These are phyloP conservation scores for Stachybotrys chartarum DNA, from an alignment of 2,329 filamentous ascomycete genomes.

Conservation along the genomic window DNA sequence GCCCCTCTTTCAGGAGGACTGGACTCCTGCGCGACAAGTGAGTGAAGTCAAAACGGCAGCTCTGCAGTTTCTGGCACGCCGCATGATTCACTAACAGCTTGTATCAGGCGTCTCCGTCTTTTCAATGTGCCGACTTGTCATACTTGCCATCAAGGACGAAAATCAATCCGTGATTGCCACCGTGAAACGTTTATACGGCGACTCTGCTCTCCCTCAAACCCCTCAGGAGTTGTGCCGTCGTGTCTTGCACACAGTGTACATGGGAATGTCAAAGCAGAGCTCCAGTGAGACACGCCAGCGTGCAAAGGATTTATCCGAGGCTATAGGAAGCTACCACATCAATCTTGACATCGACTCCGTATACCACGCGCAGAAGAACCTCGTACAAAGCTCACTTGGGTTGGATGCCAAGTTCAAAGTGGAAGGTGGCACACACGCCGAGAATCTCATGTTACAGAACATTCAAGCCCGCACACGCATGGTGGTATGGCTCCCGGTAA, in stretches of 20 bases:
- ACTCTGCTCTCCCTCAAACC: conserved; percentile 35
- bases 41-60: conserved; percentile 16
- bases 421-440: conserved; percentile 46
- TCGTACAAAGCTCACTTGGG: neutral
- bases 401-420: conserved; percentile 13
- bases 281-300: conserved; percentile 59
- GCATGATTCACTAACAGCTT: neutral
- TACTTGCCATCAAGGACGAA: conserved; percentile 37
- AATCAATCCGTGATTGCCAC: conserved; percentile 11
- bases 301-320: conserved; percentile 51
- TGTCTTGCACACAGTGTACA: conserved; percentile 27
- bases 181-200: conserved; percentile 15
- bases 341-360: conserved; percentile 37
- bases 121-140: conserved; percentile 50
- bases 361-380: neutral
- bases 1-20: conserved; percentile 12
- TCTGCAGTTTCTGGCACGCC: conserved; percentile 32
- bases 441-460: conserved; percentile 43
- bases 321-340: conserved; percentile 62
- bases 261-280: conserved; percentile 64
- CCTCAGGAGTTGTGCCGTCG: conserved; percentile 48
- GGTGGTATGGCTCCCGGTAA: too few relatives aligned
- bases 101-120: conserved; percentile 20
- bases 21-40: conserved; percentile 11
- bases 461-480: conserved; percentile 15